Percentiles rank a stretch among this genome's conserved stretches.
Conservation (phyloP, 2,329 filamentous ascomycete genomes). For the Zasmidium citrigriseum region DNA sequence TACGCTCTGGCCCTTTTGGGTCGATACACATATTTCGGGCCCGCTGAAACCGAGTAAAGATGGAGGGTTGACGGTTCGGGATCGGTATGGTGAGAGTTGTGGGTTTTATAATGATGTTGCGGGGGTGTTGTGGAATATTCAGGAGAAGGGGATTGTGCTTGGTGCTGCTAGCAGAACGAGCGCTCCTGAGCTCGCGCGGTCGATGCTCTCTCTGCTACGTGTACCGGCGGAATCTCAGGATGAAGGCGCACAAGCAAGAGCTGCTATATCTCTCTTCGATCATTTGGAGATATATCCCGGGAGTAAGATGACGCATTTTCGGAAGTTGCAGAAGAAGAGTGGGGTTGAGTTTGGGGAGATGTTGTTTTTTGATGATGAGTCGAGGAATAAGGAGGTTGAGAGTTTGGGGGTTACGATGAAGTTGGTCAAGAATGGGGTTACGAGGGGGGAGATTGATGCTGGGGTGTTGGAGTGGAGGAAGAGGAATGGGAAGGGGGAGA, state of each 20-base stretch:
- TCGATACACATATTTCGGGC: slow-evolving; percentile 84
- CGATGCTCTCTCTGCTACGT: slow-evolving; percentile 76
- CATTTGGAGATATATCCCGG: slow-evolving; percentile 66
- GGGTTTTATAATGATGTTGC: slow-evolving; percentile 51
- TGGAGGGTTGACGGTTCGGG: slow-evolving; percentile 51
- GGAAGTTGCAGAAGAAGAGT: slow-evolving; percentile 68
- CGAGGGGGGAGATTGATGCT: slow-evolving; percentile 72
- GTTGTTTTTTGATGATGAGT: slow-evolving; percentile 95
- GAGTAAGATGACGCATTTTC: slow-evolving; percentile 84
- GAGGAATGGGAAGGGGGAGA: slow-evolving; percentile 56
- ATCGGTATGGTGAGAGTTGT: slow-evolving; percentile 49
- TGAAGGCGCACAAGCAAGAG: slow-evolving; percentile 4
- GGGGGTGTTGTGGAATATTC: slow-evolving; percentile 58
- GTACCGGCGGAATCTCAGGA: slow-evolving; percentile 54
- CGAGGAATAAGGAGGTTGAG: slow-evolving; percentile 79
- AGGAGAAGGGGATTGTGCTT: slow-evolving; percentile 56
- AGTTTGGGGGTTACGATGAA: slow-evolving; percentile 80
- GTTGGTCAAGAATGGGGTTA: slow-evolving; percentile 77
- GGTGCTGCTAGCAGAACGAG: slow-evolving; percentile 79
- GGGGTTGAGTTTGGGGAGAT: slow-evolving; percentile 77
- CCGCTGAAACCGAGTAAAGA: slow-evolving; percentile 60
- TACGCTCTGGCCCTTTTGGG: slow-evolving; percentile 98
- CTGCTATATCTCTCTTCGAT: slow-evolving; percentile 44
- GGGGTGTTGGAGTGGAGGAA: slow-evolving; percentile 81
- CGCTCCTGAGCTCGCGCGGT: slow-evolving; percentile 75